Conservation (phyloP, 2,329 filamentous ascomycete genomes). For the Fusarium euwallaceae region DNA sequence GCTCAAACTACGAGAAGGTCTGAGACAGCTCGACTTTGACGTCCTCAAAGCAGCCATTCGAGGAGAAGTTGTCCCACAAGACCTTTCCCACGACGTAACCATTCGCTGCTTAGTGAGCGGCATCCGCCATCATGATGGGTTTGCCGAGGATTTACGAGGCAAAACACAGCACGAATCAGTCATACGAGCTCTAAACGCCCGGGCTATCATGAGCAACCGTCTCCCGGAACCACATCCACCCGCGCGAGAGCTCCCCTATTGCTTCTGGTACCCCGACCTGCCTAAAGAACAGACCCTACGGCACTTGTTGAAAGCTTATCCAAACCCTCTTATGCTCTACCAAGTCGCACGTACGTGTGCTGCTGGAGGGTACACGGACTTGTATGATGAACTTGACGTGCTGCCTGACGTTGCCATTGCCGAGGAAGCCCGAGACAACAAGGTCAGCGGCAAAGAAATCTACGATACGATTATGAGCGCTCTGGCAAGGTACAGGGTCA, state of each 20-base stretch:
- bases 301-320: constrained; percentile 39
- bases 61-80: neutral
- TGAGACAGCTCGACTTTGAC: neutral
- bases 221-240: constrained; percentile 46
- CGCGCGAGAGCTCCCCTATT: constrained; percentile 51
- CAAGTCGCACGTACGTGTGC: constrained; percentile 57
- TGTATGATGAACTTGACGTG: constrained; percentile 54
- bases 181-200: constrained; percentile 44
- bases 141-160: neutral
- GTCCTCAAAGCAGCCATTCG: neutral
- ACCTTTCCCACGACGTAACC: neutral
- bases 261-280: constrained; percentile 57
- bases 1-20: neutral
- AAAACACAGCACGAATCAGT: neutral
- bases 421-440: constrained; percentile 55
- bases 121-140: neutral
- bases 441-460: constrained; percentile 40
- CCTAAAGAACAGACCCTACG: constrained; percentile 54
- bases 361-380: constrained; percentile 51
- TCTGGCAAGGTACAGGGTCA: constrained; percentile 47
- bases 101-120: neutral
- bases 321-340: constrained; percentile 53
- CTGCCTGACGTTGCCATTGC: constrained; percentile 56
- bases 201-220: constrained; percentile 53
- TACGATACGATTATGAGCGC: constrained; percentile 49